Base-by-base conservation (phyloP, 2,329 filamentous ascomycete genomes). In the Fusarium mexicanum region DNA sequence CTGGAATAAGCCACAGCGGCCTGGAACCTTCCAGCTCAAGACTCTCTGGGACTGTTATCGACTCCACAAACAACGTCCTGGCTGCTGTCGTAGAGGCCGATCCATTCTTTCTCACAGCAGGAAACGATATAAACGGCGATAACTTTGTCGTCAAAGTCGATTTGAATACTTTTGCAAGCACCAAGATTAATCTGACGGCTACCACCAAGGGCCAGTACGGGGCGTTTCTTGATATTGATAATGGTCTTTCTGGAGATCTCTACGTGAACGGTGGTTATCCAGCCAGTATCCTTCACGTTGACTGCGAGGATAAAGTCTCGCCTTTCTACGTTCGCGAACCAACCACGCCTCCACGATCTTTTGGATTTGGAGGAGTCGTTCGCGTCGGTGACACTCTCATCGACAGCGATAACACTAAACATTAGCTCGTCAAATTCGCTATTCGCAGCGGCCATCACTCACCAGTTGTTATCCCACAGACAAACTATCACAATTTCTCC, bases 321-420 rank as follows among this genome's bases (percentile, higher is more conserved):
- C 24, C 51, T 9, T 40, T 54, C 8, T 38, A 54, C 14, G 20
- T 54, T 18, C 51, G 24, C 9, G 24, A 54, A 17, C 35, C 51
- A 13, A 29, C 51, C 0, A 54, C 51, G 2, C 9, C 51, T 4
- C 51, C 51, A 0, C 51, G 24, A 1, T 8, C 51, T 0, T 54
- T 29, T 54, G 51, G 51, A 1, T 54, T 38, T 29, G 51, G 35
- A 17, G 51, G 51, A 17, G 35, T 38, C 5, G 51, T 29, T 5
- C 20, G 51, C 8, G 3, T 38, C 14, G 18, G 20, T 5, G 5
- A 54, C 5, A 7, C 2, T 10, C 35, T 54, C 3, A n/a, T 54
- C 10, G 35, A 1, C 20, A 38, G 35, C 51, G 51, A 54, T 1
- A 38, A 54, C 2, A 22, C 24, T 10, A 17, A 37, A 1, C 24